Percentiles rank a stretch among this genome's conserved stretches.
Evolutionary conservation across 2,329 filamentous ascomycete species (phyloP).

Genomic region (Cladosporium cucumerinum): DNA sequence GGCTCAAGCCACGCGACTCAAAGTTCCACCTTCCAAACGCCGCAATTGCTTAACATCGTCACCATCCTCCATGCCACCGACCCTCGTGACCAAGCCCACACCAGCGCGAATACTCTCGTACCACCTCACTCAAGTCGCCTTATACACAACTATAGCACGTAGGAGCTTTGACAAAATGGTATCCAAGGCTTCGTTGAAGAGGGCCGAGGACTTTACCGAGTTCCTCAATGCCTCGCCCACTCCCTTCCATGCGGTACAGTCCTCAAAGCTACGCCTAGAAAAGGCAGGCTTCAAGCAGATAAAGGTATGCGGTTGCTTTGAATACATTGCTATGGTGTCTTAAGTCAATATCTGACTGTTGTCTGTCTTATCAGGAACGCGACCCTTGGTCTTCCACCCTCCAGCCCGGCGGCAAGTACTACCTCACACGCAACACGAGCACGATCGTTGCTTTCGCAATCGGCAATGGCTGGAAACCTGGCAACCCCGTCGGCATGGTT

Average conservation of each 20-base stretch:
- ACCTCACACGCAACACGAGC: constrained; percentile 87
- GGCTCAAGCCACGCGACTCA: constrained; percentile 3
- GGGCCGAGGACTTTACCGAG: constrained; percentile 78
- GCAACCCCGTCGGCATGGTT: constrained; percentile 87
- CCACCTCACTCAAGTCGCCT: not conserved
- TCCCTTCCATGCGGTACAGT: constrained; percentile 89
- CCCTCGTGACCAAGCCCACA: not conserved
- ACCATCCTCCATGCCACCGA: not conserved
- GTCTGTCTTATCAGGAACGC: constrained; percentile 57
- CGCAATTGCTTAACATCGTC: constrained; percentile 1
- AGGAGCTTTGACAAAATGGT: constrained; percentile 24
- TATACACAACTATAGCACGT: not conserved
- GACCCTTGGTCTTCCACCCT: constrained; percentile 81
- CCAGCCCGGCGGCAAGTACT: constrained; percentile 89
- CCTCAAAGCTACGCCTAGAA: constrained; percentile 70
- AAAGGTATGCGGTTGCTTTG: constrained; percentile 49
- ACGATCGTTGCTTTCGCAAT: constrained; percentile 92
- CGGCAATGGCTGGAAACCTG: constrained; percentile 84
- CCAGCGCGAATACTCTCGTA: not conserved
- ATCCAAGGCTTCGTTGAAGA: constrained; percentile 41
- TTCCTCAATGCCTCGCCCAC: constrained; percentile 95
- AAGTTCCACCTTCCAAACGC: constrained; percentile 1
- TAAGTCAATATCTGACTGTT: not conserved
- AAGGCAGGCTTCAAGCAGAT: constrained; percentile 84
- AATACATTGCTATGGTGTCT: not conserved